Conservation (phyloP, 1,139 yeast genomes). For the Kodamaea anthophila region DNA sequence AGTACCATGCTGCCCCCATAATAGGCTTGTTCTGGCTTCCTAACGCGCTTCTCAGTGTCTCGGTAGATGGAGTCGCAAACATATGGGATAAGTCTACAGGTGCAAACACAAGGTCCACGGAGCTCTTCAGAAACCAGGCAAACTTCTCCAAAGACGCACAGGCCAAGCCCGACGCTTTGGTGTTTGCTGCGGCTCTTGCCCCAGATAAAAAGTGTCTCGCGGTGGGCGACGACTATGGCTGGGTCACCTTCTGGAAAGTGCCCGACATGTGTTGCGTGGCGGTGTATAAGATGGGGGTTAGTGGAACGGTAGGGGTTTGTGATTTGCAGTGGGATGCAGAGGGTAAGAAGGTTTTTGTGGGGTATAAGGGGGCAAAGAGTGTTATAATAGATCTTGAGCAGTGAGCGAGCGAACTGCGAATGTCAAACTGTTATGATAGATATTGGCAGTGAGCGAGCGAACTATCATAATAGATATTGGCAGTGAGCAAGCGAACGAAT, state of each 20-base stretch:
- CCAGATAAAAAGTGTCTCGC: slow-evolving; percentile 47
- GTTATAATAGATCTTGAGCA: slow-evolving; percentile 17
- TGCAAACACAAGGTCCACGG: slow-evolving; percentile 18
- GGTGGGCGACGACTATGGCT: slow-evolving; percentile 59
- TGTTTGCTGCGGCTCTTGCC: slow-evolving; percentile 49
- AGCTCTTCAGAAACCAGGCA: slow-evolving; percentile 19
- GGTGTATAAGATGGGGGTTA: slow-evolving; percentile 15
- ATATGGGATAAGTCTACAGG: slow-evolving; percentile 59
- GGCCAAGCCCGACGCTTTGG: slow-evolving; percentile 34
- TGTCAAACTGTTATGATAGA: too few relatives aligned
- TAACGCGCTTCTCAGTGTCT: slow-evolving; percentile 29
- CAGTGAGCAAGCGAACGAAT: too few relatives aligned
- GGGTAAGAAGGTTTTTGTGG: slow-evolving; percentile 29
- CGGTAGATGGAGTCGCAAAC: slow-evolving; percentile 67
- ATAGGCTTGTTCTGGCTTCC: slow-evolving; percentile 51
- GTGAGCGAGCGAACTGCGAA: too few relatives aligned
- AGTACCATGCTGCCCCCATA: slow-evolving; percentile 49
- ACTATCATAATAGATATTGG: too few relatives aligned
- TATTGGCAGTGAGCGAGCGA: too few relatives aligned
- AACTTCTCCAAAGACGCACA: slow-evolving; percentile 17
- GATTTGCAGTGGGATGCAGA: slow-evolving; percentile 39
- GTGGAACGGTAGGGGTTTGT: slow-evolving; percentile 27
- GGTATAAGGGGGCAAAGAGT: slow-evolving; percentile 40
- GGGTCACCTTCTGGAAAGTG: slow-evolving; percentile 49
- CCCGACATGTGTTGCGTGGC: slow-evolving; percentile 22